A percentile compares a stretch with the other conserved stretches of the same genome.
These are phyloP conservation scores for Penicillium olsonii DNA, from an alignment of 2,329 filamentous ascomycete species.

Conservation along the genomic window DNA sequence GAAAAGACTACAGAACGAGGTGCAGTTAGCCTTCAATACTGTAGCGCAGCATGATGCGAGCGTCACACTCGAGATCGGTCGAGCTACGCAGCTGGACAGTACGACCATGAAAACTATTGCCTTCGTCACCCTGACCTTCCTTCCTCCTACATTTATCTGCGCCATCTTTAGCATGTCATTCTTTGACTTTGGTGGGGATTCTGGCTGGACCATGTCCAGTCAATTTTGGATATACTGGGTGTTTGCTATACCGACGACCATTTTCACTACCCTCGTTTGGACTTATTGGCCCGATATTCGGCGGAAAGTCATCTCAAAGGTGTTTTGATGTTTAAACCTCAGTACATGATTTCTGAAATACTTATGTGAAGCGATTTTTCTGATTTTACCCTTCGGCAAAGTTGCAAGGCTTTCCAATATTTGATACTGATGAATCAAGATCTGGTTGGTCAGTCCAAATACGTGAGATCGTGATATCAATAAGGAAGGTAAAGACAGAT, in stretches of 20 bases:
- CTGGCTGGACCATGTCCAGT: slow-evolving; percentile 22
- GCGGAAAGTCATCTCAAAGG: background rate
- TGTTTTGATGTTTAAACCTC: background rate
- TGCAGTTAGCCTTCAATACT: slow-evolving; percentile 33
- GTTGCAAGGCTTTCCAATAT: no score
- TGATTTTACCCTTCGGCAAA: no score
- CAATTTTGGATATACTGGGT: slow-evolving; percentile 37
- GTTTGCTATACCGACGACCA: slow-evolving; percentile 27
- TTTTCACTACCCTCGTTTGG: slow-evolving; percentile 20
- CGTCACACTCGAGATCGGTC: slow-evolving; percentile 28
- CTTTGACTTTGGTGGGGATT: slow-evolving; percentile 27
- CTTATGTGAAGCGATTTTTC: no score
- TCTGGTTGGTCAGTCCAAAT: background rate
- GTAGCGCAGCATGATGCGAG: slow-evolving; percentile 33
- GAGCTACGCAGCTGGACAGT: slow-evolving; percentile 44
- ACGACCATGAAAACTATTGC: slow-evolving; percentile 56
- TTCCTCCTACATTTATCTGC: slow-evolving; percentile 55
- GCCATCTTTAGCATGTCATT: slow-evolving; percentile 38
- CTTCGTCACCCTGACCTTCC: slow-evolving; percentile 51
- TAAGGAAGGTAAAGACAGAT: background rate
- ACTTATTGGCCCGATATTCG: slow-evolving; percentile 15
- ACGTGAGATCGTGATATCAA: background rate
- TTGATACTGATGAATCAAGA: background rate
- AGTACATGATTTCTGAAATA: no score
- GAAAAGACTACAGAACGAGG: slow-evolving; percentile 34